Evolutionary conservation across 129 eudicot genomes (phyloP).

Genomic region (sunflower (Helianthus annuus)): DNA sequence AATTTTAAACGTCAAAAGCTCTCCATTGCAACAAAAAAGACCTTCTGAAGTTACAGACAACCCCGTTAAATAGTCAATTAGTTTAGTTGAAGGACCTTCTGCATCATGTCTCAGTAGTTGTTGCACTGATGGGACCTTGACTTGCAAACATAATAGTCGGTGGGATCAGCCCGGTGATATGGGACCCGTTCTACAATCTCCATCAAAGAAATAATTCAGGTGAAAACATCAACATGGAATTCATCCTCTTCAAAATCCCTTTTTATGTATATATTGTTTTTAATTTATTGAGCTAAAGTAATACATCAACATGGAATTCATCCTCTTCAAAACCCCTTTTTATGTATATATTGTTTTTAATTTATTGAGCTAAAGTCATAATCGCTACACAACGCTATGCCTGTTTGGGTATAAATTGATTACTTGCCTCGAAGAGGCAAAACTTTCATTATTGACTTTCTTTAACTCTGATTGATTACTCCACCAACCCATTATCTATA

Average conservation of each 20-base stretch:
- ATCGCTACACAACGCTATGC: conserved; percentile 35
- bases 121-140: conserved; percentile 32
- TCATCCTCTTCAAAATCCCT: too few relatives aligned
- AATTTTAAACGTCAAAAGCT: conserved; percentile 36
- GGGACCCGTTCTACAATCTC: conserved; percentile 19
- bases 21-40: conserved; percentile 31
- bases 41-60: conserved; percentile 41
- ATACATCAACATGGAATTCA: too few relatives aligned
- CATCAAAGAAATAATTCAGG: conserved; percentile 36
- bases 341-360: too few relatives aligned
- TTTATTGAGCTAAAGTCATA: conserved; percentile 27
- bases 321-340: too few relatives aligned
- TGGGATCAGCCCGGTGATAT: conserved; percentile 69
- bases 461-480: conserved; percentile 38
- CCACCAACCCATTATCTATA: too few relatives aligned
- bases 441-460: conserved; percentile 42
- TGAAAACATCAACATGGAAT: conserved; percentile 6
- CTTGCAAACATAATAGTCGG: conserved; percentile 82
- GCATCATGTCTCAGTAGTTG: conserved; percentile 34
- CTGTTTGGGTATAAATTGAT: conserved; percentile 36
- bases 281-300: conserved; percentile 25
- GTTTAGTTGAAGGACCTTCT: conserved; percentile 39
- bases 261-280: too few relatives aligned
- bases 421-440: conserved; percentile 56
- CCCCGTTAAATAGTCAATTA: conserved; percentile 26